Percentiles rank a stretch among this genome's conserved stretches.
phyloP scores from a whole-genome alignment of 225 moss, liverwort and hornwort species.

The Thuidium tamariscinum region DNA sequence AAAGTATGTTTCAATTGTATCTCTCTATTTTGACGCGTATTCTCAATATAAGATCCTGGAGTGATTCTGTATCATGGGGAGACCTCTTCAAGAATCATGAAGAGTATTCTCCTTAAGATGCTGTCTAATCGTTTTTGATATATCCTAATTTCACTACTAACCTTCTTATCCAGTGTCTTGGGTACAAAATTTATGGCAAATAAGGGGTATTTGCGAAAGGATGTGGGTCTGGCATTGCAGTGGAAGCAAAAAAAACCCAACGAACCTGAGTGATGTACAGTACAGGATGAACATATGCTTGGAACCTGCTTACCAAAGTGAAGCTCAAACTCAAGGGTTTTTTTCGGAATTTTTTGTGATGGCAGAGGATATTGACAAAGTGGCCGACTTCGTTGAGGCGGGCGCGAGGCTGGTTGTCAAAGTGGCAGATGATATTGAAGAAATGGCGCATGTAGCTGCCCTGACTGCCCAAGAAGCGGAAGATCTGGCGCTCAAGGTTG shows the following conservation, averaged over 20 bases:
- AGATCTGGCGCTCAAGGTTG: conserved; percentile 36
- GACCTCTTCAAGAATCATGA: neutral
- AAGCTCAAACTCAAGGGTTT: neutral
- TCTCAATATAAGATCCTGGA: neutral
- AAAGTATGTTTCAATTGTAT: conserved; percentile 8
- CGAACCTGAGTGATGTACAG: neutral
- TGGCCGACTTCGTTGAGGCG: conserved; percentile 15
- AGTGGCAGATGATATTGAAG: conserved; percentile 32
- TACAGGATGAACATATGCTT: neutral
- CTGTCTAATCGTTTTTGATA: neutral
- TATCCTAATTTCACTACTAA: neutral
- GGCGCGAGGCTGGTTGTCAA: conserved; percentile 30
- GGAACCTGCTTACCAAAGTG: neutral
- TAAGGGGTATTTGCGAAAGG: neutral
- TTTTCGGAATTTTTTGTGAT: neutral
- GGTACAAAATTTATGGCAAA: neutral
- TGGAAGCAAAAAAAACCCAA: neutral
- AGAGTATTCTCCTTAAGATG: neutral
- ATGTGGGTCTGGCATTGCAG: neutral
- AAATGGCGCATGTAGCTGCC: conserved; percentile 5
- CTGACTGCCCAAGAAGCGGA: conserved; percentile 35
- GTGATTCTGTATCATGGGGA: neutral
- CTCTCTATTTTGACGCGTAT: neutral
- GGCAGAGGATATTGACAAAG: conserved; percentile 37
- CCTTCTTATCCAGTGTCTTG: neutral